Conservation (phyloP, 1,284 basidiomycete species). For the Ganoderma multipileum region DNA sequence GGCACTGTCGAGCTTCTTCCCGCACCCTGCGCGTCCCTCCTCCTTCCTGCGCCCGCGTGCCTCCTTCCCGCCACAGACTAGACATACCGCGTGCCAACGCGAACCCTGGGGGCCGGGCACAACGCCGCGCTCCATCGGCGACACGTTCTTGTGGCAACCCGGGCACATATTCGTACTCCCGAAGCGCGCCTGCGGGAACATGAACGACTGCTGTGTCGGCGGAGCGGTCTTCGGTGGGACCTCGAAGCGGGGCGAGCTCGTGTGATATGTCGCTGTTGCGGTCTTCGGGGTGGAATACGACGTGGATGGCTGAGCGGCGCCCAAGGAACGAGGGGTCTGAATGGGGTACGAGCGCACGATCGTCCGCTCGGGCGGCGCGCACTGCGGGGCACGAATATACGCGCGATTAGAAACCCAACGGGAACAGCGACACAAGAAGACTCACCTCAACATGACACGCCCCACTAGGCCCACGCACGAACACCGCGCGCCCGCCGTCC, state of each 20-base stretch:
- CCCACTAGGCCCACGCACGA: slow-evolving; percentile 68
- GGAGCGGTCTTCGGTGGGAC: slow-evolving; percentile 50
- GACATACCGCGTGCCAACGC: slow-evolving; percentile 77
- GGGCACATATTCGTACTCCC: slow-evolving; percentile 71
- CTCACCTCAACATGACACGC: slow-evolving; percentile 75
- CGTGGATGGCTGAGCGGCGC: slow-evolving; percentile 14
- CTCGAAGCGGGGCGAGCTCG: slow-evolving; percentile 54
- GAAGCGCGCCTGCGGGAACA: slow-evolving; percentile 57
- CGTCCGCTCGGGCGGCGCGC: slow-evolving; percentile 62
- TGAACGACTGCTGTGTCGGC: slow-evolving; percentile 45
- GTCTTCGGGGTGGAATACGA: slow-evolving; percentile 31
- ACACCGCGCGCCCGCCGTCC: slow-evolving; percentile 66
- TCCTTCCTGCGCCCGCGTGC: slow-evolving; percentile 50
- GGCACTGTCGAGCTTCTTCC: slow-evolving; percentile 81
- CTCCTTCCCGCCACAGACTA: slow-evolving; percentile 79
- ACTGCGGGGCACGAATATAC: slow-evolving; percentile 48
- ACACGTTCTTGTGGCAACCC: slow-evolving; percentile 74
- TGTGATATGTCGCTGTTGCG: slow-evolving; percentile 33
- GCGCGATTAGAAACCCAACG: slow-evolving; percentile 6
- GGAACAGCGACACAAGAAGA: not conserved
- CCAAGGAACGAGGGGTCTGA: slow-evolving; percentile 36
- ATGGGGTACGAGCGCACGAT: slow-evolving; percentile 42
- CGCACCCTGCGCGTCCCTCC: slow-evolving; percentile 73
- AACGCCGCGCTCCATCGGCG: slow-evolving; percentile 82
- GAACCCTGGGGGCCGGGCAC: slow-evolving; percentile 82